Conservation (phyloP, 2,329 filamentous ascomycete species). For the Botrytis fabae region DNA sequence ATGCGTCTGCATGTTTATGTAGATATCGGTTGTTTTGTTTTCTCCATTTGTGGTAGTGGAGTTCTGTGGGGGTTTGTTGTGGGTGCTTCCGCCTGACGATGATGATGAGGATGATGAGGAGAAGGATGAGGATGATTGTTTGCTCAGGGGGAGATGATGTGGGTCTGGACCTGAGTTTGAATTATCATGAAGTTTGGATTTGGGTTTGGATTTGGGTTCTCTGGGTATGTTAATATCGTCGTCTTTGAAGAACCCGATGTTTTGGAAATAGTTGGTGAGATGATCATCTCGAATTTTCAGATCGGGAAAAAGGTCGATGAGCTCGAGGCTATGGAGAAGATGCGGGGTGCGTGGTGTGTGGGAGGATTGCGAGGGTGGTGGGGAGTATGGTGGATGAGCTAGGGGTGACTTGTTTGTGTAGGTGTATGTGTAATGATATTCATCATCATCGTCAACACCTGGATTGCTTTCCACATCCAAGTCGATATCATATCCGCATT, state of each 20-base stretch:
- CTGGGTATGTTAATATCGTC: accelerated
- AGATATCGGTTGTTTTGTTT: neutral
- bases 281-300: neutral
- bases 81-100: neutral
- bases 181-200: neutral
- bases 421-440: neutral
- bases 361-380: neutral
- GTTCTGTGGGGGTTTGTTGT: neutral
- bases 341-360: neutral
- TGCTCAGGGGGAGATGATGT: too few relatives aligned
- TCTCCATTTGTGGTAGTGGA: neutral
- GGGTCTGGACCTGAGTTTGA: neutral
- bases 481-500: neutral
- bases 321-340: neutral
- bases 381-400: neutral
- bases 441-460: neutral
- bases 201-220: neutral
- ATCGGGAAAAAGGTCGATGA: neutral
- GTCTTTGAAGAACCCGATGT: accelerated
- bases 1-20: neutral
- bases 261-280: neutral
- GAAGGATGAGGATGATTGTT: too few relatives aligned
- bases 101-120: too few relatives aligned
- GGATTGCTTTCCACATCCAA: neutral
- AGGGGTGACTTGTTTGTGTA: neutral